Conservation (phyloP, 768 basidiomycete genomes). For the Pulveroboletus ravenelii region DNA sequence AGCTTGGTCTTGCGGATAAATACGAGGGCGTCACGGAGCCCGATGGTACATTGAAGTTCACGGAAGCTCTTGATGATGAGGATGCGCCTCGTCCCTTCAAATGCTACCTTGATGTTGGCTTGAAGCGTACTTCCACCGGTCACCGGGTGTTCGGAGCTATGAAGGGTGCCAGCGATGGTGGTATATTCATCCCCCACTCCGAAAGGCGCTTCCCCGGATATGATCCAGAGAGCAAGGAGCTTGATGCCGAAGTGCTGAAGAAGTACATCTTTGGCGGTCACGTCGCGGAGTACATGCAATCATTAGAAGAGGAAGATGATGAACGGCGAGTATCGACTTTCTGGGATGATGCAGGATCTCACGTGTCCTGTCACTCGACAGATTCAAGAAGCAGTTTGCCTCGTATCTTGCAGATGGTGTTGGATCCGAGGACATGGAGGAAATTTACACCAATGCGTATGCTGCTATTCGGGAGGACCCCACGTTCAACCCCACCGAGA, state of each 20-base stretch:
- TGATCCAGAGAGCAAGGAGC: constrained; percentile 86
- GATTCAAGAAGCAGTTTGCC: constrained; percentile 97
- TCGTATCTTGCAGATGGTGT: constrained; percentile 93
- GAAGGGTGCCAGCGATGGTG: constrained; percentile 98
- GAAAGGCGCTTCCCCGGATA: constrained; percentile 98
- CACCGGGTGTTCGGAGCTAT: constrained; percentile 96
- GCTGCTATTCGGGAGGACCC: constrained; percentile 96
- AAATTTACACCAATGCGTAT: constrained; percentile 89
- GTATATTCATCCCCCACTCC: constrained; percentile 96
- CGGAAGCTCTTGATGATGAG: constrained; percentile 84
- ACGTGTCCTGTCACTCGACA: constrained; percentile 26
- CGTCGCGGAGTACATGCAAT: constrained; percentile 99
- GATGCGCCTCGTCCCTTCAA: constrained; percentile 99
- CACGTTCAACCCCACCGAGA: constrained; percentile 82
- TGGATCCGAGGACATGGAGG: constrained; percentile 95
- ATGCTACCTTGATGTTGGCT: constrained; percentile 95
- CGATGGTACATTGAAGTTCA: constrained; percentile 77
- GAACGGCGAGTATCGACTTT: constrained; percentile 57
- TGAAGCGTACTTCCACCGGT: constrained; percentile 96
- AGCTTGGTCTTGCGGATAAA: constrained; percentile 96
- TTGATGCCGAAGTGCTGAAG: constrained; percentile 91
- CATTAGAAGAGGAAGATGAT: constrained; percentile 98
- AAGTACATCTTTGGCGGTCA: constrained; percentile 98
- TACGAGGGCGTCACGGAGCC: constrained; percentile 93
- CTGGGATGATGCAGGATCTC: neutral